Evolutionary conservation across 139 green algal genomes (phyloP).

Genomic region (Closterium sp.): DNA sequence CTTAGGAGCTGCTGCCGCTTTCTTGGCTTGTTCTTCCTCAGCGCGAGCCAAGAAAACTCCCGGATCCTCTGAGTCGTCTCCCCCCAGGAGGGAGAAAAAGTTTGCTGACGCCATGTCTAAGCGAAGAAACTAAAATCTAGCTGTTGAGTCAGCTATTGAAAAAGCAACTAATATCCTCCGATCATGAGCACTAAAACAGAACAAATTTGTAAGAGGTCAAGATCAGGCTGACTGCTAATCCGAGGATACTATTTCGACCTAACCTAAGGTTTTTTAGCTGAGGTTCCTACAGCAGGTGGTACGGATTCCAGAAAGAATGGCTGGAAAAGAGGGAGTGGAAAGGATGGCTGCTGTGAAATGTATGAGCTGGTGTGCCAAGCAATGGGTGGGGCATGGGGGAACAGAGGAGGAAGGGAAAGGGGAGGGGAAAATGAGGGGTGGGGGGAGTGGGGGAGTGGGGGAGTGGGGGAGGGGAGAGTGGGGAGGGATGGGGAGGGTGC

Average conservation of each 20-base stretch:
- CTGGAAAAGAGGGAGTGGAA: background rate
- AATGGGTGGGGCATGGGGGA: too few relatives aligned
- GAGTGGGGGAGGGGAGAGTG: too few relatives aligned
- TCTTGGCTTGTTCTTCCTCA: background rate
- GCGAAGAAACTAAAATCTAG: background rate
- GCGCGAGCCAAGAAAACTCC: background rate
- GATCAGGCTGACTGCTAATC: background rate
- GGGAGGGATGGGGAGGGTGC: too few relatives aligned
- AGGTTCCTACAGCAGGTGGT: background rate
- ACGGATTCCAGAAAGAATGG: background rate
- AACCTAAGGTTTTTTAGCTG: background rate
- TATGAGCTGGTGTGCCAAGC: too few relatives aligned
- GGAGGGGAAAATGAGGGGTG: too few relatives aligned
- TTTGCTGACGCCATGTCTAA: background rate
- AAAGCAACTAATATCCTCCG: background rate
- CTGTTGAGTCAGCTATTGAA: background rate
- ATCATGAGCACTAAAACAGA: background rate
- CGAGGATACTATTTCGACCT: background rate
- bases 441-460: too few relatives aligned
- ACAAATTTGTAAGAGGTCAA: background rate
- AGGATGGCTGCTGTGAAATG: background rate
- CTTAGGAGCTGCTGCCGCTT: background rate
- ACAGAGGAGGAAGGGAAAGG: background rate
- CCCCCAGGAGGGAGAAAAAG: background rate
- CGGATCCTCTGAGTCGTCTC: background rate